These are phyloP conservation scores for Penicillium canescens DNA, from an alignment of 495 filamentous ascomycete species.

Conservation along the genomic window DNA sequence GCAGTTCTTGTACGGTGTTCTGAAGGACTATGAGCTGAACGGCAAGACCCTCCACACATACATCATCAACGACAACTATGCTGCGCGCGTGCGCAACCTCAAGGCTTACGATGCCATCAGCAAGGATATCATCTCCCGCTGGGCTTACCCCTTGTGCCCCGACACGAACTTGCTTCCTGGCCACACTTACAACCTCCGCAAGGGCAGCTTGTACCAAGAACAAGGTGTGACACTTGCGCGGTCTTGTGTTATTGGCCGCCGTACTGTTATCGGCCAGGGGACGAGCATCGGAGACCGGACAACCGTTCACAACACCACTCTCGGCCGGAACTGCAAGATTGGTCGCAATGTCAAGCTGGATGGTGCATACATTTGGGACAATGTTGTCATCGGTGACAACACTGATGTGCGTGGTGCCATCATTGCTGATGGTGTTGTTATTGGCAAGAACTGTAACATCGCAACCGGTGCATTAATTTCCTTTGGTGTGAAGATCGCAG, in stretches of 20 bases:
- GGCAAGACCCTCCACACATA: slow-evolving; percentile 94
- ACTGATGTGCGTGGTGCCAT: slow-evolving; percentile 71
- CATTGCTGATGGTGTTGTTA: slow-evolving; percentile 64
- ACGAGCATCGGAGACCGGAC: slow-evolving; percentile 75
- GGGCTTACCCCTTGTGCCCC: slow-evolving; percentile 91
- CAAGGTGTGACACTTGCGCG: slow-evolving; percentile 70
- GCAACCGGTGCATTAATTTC: slow-evolving; percentile 77
- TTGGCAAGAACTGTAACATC: slow-evolving; percentile 71
- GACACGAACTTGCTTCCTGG: slow-evolving; percentile 80
- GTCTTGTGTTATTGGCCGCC: slow-evolving; percentile 63
- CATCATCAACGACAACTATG: slow-evolving; percentile 74
- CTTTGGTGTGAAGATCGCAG: slow-evolving; percentile 69
- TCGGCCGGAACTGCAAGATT: slow-evolving; percentile 82
- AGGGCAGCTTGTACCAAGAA: slow-evolving; percentile 68
- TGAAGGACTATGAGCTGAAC: slow-evolving; percentile 96
- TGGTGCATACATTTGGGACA: slow-evolving; percentile 89
- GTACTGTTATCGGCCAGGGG: slow-evolving; percentile 71
- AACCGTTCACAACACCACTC: slow-evolving; percentile 66
- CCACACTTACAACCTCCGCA: slow-evolving; percentile 70
- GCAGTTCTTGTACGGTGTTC: slow-evolving; percentile 85
- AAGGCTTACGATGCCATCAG: slow-evolving; percentile 91
- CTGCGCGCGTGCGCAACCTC: slow-evolving; percentile 79
- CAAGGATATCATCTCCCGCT: slow-evolving; percentile 80
- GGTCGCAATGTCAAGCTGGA: slow-evolving; percentile 79
- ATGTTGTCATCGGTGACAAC: slow-evolving; percentile 71